Percentiles rank a stretch among this genome's conserved stretches.
Evolutionary conservation across 163 green algal genomes (phyloP).

Genomic region (Chloroidium sp.): DNA sequence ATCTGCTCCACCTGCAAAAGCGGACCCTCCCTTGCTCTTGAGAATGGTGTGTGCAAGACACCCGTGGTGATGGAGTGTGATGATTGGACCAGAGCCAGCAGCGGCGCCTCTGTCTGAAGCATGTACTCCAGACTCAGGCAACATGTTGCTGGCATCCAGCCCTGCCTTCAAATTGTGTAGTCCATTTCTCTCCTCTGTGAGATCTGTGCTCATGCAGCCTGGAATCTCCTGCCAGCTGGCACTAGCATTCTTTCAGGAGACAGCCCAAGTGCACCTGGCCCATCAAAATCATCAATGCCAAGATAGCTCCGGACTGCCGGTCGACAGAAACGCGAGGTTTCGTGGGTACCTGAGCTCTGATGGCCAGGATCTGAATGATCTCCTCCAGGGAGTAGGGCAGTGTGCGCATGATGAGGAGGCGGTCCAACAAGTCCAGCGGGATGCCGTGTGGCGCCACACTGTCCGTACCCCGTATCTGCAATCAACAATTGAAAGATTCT

Average conservation of each 20-base stretch:
- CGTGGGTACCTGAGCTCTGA: slow-evolving; percentile 69
- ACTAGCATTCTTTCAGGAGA: not conserved
- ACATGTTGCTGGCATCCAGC: too few relatives aligned
- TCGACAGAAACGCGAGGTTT: not conserved
- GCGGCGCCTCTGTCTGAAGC: too few relatives aligned
- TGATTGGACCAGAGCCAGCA: too few relatives aligned
- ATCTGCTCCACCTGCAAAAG: slow-evolving; percentile 69
- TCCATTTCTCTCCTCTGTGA: too few relatives aligned
- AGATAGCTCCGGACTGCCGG: not conserved
- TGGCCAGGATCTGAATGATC: slow-evolving; percentile 89
- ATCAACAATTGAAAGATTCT: not conserved
- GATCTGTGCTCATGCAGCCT: too few relatives aligned
- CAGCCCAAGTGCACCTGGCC: not conserved
- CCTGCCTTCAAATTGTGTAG: too few relatives aligned
- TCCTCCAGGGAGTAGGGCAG: slow-evolving; percentile 89
- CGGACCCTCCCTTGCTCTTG: too few relatives aligned
- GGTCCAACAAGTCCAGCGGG: slow-evolving; percentile 94
- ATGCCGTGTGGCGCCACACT: slow-evolving; percentile 88
- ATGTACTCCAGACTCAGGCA: too few relatives aligned
- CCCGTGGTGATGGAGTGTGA: too few relatives aligned
- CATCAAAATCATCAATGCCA: not conserved
- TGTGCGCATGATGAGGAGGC: slow-evolving; percentile 96
- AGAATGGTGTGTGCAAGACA: too few relatives aligned
- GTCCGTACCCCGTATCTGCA: slow-evolving; percentile 79
- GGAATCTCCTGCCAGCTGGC: too few relatives aligned